These are phyloP conservation scores for Cornus florida DNA, from an alignment of 148 eudicot genomes.

Conservation along the genomic window DNA sequence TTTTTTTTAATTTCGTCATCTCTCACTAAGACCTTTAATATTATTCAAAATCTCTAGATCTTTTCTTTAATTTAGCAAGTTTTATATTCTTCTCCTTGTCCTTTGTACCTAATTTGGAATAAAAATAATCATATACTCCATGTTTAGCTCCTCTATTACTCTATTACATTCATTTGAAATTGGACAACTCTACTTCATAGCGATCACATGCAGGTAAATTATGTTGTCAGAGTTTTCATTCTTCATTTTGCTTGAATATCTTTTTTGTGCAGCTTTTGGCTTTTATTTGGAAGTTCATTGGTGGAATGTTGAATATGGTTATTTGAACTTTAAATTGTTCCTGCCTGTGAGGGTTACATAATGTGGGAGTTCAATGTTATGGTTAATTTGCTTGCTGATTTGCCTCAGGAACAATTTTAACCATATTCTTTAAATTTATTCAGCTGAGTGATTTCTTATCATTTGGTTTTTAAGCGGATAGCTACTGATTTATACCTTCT, in stretches of 20 bases:
- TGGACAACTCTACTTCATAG: not conserved
- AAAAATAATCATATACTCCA: no score
- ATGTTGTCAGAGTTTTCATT: not conserved
- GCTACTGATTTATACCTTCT: slow-evolving; percentile 6
- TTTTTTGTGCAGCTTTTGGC: not conserved
- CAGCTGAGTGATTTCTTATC: not conserved
- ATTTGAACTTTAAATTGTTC: not conserved
- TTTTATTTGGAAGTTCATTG: not conserved
- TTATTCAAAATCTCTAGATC: no score
- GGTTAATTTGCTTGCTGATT: not conserved
- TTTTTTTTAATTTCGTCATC: no score
- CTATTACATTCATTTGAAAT: not conserved
- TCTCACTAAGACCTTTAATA: no score
- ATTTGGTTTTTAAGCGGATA: not conserved
- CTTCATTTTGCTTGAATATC: not conserved
- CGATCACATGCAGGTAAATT: not conserved
- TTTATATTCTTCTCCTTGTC: no score
- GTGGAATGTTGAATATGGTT: not conserved
- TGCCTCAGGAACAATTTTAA: not conserved
- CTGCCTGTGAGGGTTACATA: not conserved
- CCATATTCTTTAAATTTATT: not conserved
- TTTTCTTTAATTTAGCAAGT: no score
- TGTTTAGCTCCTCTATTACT: no score
- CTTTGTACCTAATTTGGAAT: no score
- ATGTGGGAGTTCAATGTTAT: not conserved